Percentiles rank a stretch among this genome's conserved stretches.
phyloP scores from a whole-genome alignment of 805 yeast species.

The Kodamaea laetipori region DNA sequence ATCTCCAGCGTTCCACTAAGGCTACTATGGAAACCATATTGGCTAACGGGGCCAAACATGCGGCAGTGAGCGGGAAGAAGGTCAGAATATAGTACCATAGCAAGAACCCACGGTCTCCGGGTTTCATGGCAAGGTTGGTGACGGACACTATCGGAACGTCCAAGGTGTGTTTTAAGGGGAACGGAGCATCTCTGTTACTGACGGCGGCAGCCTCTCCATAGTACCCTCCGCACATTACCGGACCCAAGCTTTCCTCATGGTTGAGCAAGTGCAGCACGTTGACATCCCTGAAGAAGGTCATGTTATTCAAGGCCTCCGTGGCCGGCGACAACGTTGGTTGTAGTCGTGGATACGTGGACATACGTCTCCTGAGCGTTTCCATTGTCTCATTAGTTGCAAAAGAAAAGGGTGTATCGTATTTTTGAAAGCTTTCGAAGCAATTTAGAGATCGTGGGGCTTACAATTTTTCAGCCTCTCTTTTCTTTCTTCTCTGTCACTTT shows the following conservation, averaged over 20 bases:
- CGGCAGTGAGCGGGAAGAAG: conserved; percentile 73
- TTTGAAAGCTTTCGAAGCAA: no score
- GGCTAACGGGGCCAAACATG: conserved; percentile 78
- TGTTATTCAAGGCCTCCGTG: not conserved
- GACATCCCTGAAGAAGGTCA: conserved; percentile 7
- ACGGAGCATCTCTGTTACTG: conserved; percentile 8
- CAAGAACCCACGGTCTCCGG: conserved; percentile 40
- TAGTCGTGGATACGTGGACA: not conserved
- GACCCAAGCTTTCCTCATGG: conserved; percentile 6
- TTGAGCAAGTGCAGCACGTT: conserved; percentile 1
- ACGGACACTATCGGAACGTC: conserved; percentile 36
- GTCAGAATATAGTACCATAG: conserved; percentile 68
- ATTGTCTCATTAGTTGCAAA: conserved; percentile 1
- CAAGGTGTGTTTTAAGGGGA: conserved; percentile 32
- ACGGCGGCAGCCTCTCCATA: conserved; percentile 6
- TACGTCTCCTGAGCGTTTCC: conserved; percentile 3
- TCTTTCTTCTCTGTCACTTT: no score
- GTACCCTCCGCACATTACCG: conserved; percentile 8
- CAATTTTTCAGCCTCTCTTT: no score
- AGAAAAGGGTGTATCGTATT: not conserved
- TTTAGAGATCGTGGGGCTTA: not conserved
- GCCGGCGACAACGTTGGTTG: not conserved
- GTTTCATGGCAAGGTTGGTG: conserved; percentile 33
- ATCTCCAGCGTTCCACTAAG: conserved; percentile 68
- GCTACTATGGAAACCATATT: conserved; percentile 75